Conservation (phyloP, 1,284 basidiomycete genomes). For the Ustilago hordei region DNA sequence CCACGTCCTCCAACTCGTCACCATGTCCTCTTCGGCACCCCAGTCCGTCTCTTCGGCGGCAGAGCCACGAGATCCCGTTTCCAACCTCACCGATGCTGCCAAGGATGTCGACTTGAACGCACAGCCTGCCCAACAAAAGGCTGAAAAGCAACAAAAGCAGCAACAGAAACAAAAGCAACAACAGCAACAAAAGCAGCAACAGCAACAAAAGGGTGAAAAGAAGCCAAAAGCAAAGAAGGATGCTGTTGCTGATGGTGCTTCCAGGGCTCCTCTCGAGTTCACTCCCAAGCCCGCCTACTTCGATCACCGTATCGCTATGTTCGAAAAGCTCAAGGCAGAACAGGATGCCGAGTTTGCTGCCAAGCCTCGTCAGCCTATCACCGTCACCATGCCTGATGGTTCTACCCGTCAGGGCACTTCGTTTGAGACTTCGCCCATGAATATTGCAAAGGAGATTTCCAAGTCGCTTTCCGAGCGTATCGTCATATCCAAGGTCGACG, state of each 20-base stretch:
- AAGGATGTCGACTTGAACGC: conserved; percentile 46
- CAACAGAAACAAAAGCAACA: conserved; percentile 43
- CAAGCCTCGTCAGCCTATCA: conserved; percentile 87
- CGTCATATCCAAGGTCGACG: conserved; percentile 95
- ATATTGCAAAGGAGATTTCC: conserved; percentile 86
- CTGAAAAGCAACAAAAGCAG: conserved; percentile 35
- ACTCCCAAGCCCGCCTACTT: conserved; percentile 88
- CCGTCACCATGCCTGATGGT: conserved; percentile 88
- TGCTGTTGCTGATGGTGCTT: conserved; percentile 33
- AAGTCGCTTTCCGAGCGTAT: conserved; percentile 88
- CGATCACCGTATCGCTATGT: conserved; percentile 88
- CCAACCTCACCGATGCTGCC: conserved; percentile 52
- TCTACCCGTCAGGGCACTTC: conserved; percentile 83
- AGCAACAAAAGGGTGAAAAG: conserved; percentile 56
- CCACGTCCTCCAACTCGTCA: conserved; percentile 4
- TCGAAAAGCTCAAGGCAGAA: conserved; percentile 87
- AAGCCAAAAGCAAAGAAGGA: conserved; percentile 57
- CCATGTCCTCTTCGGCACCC: conserved; percentile 49
- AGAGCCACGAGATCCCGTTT: conserved; percentile 48
- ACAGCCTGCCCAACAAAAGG: conserved; percentile 22
- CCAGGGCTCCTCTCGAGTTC: conserved; percentile 72
- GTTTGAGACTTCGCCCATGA: conserved; percentile 97
- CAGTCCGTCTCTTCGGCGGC: conserved; percentile 57
- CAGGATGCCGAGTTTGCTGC: conserved; percentile 83
- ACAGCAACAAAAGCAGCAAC: conserved; percentile 38